Evolutionary conservation across 148 eudicot genomes (phyloP), one percentile per base, ranked within the genome.

Genomic region (Linanthus parryae): DNA sequence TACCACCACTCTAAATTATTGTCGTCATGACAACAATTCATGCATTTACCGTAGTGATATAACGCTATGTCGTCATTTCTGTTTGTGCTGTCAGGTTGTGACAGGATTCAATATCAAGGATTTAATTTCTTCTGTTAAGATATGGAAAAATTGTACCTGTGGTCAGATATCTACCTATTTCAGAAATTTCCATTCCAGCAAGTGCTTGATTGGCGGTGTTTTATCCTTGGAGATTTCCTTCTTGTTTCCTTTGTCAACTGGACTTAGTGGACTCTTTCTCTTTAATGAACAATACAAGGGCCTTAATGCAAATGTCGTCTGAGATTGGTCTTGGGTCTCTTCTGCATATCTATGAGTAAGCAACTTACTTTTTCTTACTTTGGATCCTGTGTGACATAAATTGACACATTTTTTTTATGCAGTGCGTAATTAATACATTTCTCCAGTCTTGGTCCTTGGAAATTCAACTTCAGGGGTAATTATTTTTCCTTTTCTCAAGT

Each of bases 161-260:
- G 72, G 80, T 73, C 98, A 69, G 71, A 76, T 64, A 67, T 64
- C 78, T 73, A 64, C 77, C 68, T 59, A 52, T 61, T 66, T 44
- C 41, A 58, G 76, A 65, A 58, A 58, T 58, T 72, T 65, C 74
- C 73, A 37, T 56, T 76, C 69, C 65, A 58, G 68, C 54, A 80
- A 72, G 73, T 67, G 65, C 73, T 69, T 63, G 81, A 79, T 49
- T 76, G 85, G 96, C 84, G 91, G 73, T 79, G 79, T 84, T 70
- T 80, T 72, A 69, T 64, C 71, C 76, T 76, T 63, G 81, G 81
- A 61, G 66, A 59, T 51, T 70, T 65, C 71, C 65, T 75, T 62
- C 78, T 67, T 70, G 82, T 84, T 74, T 79, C 90, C 62, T 82
- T 88, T 69, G 74, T 79, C 69, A 84, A 89, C 85, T 73, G 87